Evolutionary conservation across 2,329 filamentous ascomycete species (phyloP).

Genomic region (Trichoderma citrinoviride): DNA sequence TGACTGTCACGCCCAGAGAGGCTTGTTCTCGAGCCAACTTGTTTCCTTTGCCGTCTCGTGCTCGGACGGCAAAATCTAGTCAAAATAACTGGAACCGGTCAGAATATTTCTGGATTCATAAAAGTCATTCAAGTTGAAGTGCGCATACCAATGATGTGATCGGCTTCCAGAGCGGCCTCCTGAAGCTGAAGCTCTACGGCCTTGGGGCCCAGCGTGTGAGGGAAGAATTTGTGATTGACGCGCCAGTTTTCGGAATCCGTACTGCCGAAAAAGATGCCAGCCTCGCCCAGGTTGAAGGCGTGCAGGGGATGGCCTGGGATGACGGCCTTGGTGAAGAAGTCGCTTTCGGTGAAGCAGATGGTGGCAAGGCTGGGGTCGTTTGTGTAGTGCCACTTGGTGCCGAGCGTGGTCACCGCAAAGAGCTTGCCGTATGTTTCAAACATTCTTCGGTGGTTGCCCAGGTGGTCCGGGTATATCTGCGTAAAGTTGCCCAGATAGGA

Average conservation of each 20-base stretch:
- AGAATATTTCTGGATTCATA: not conserved
- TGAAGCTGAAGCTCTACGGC: conserved; percentile 51
- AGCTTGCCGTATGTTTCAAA: conserved; percentile 53
- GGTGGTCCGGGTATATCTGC: conserved; percentile 55
- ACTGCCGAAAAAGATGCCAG: conserved; percentile 48
- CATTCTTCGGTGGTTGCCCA: conserved; percentile 55
- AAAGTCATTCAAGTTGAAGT: not conserved
- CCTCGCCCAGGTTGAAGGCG: conserved; percentile 42
- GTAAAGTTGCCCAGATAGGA: conserved; percentile 54
- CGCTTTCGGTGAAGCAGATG: conserved; percentile 47
- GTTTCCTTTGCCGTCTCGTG: conserved; percentile 52
- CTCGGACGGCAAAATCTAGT: conserved; percentile 52
- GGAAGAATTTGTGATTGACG: conserved; percentile 59
- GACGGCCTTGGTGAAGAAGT: conserved; percentile 54
- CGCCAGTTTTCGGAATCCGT: conserved; percentile 51
- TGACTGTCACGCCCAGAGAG: conserved; percentile 43
- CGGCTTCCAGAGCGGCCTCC: conserved; percentile 49
- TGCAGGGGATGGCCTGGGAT: conserved; percentile 48
- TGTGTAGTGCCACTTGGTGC: conserved; percentile 48
- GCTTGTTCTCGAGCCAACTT: conserved; percentile 42
- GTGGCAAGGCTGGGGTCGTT: conserved; percentile 48
- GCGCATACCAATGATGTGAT: conserved; percentile 34
- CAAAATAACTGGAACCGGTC: too few species aligned
- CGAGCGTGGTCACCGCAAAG: conserved; percentile 52
- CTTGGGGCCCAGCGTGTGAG: conserved; percentile 56